Percentiles rank a stretch among this genome's conserved stretches.
Conservation (phyloP, 208 protist genomes). For the Leishmania turanica region DNA sequence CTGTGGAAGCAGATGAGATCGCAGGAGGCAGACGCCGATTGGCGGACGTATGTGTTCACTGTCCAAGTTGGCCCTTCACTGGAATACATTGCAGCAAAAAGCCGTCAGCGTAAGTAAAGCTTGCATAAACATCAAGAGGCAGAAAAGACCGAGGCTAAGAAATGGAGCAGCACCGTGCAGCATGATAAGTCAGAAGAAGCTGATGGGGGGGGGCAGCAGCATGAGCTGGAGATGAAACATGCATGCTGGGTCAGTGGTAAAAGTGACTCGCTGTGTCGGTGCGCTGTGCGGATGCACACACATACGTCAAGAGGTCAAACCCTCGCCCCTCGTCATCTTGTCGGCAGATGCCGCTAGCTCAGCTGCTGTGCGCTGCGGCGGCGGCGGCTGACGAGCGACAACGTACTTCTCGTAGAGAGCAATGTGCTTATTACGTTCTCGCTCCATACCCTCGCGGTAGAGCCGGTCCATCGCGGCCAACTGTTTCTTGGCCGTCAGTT, state of each 20-base stretch:
- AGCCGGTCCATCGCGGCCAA: conserved; percentile 44
- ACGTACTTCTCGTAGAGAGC: conserved; percentile 83
- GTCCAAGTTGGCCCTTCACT: not conserved
- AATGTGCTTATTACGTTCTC: conserved; percentile 76
- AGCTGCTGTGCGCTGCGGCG: conserved; percentile 31
- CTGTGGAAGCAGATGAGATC: not conserved
- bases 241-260: not conserved
- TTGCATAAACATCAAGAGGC: not conserved
- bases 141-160: too few species aligned
- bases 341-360: conserved; percentile 52
- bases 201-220: not conserved
- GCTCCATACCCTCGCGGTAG: conserved; percentile 79
- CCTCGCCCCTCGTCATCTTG: conserved; percentile 68
- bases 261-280: not conserved
- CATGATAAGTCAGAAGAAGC: too few species aligned
- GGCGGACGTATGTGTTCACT: not conserved
- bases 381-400: conserved; percentile 30
- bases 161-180: not conserved
- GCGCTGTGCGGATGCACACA: not conserved
- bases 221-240: not conserved
- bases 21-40: not conserved
- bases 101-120: too few species aligned
- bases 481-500: conserved; percentile 46
- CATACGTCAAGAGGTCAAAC: conserved; percentile 33
- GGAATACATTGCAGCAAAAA: not conserved